A percentile compares a stretch with the other conserved stretches of the same genome.
These are phyloP conservation scores for Ceratocystiopsis brevicomis DNA, from an alignment of 2,329 filamentous ascomycete genomes.

Conservation along the genomic window DNA sequence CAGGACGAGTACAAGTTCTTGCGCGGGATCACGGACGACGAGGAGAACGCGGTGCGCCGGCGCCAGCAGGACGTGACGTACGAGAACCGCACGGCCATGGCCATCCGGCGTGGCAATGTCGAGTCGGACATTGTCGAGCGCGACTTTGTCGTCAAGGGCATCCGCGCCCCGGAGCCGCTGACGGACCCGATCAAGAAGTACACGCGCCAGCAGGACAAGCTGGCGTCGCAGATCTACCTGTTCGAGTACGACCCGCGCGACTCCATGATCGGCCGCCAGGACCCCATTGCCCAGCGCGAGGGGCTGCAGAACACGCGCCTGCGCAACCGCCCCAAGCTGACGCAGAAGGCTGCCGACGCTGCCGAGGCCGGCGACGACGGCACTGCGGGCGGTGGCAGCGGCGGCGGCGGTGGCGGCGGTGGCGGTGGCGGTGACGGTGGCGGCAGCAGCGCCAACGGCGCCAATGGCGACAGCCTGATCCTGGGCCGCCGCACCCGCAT, in stretches of 20 bases:
- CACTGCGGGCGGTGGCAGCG: constrained; percentile 12
- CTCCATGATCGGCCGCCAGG: constrained; percentile 38
- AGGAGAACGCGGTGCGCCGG: constrained; percentile 36
- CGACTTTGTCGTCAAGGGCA: constrained; percentile 35
- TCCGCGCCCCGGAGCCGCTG: constrained; percentile 25
- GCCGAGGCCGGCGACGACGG: constrained; percentile 21
- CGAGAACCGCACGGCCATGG: constrained; percentile 21
- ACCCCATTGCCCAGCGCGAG: constrained; percentile 36
- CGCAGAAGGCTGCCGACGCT: constrained; percentile 38
- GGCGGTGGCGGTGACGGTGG: too few species aligned
- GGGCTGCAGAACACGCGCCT: constrained; percentile 34
- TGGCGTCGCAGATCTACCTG: constrained; percentile 40
- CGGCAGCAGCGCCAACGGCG: too few species aligned
- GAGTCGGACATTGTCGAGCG: constrained; percentile 26
- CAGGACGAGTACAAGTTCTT: constrained; percentile 34
- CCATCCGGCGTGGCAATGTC: constrained; percentile 24
- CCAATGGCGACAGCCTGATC: too few species aligned
- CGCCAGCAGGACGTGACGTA: constrained; percentile 20
- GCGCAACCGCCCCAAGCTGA: constrained; percentile 37
- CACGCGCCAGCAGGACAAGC: constrained; percentile 29
- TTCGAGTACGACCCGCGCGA: constrained; percentile 42
- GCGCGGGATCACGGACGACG: constrained; percentile 33
- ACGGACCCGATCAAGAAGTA: constrained; percentile 28
- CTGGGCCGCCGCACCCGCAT: constrained; percentile 30
- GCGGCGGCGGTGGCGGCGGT: too few species aligned